Percentiles rank a stretch among this genome's conserved stretches.
Evolutionary conservation across 2,329 filamentous ascomycete species (phyloP).

Genomic region (Ophiostoma sp.): DNA sequence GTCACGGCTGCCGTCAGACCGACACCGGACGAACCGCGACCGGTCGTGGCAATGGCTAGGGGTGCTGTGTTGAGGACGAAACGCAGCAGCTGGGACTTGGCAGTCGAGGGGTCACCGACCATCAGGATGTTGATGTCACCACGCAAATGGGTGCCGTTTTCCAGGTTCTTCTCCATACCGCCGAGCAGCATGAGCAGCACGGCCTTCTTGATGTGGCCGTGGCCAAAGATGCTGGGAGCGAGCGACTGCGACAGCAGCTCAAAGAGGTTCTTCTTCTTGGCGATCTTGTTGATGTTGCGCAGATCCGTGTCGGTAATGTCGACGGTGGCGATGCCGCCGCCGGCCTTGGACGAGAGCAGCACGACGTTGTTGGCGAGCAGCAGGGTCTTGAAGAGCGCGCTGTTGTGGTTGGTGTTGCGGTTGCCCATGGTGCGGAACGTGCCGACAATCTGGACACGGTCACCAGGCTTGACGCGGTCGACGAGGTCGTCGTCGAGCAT

Average conservation of each 20-base stretch:
- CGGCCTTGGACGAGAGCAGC: constrained; percentile 89
- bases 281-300: constrained; percentile 95
- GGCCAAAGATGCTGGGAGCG: constrained; percentile 92
- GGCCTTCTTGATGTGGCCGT: constrained; percentile 96
- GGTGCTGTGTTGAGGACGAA: constrained; percentile 97
- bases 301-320: constrained; percentile 95
- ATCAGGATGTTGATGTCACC: constrained; percentile 99
- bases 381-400: constrained; percentile 89
- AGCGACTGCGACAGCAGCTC: constrained; percentile 89
- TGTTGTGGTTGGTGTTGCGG: constrained; percentile 82
- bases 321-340: constrained; percentile 85
- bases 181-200: constrained; percentile 92
- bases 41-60: constrained; percentile 92
- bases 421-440: constrained; percentile 93
- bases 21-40: constrained; percentile 92
- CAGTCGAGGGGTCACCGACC: constrained; percentile 97
- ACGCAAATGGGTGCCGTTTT: constrained; percentile 94
- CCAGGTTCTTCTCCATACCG: constrained; percentile 96
- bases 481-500: constrained; percentile 96
- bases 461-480: constrained; percentile 89
- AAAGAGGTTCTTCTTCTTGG: constrained; percentile 91
- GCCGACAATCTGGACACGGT: constrained; percentile 94
- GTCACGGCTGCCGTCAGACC: constrained; percentile 97
- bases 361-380: constrained; percentile 94
- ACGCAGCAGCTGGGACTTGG: constrained; percentile 94